Percentiles rank a stretch among this genome's conserved stretches.
These are phyloP conservation scores for Coemansia furcata DNA, from an alignment of 192 early-diverging fungal species.

Conservation along the genomic window DNA sequence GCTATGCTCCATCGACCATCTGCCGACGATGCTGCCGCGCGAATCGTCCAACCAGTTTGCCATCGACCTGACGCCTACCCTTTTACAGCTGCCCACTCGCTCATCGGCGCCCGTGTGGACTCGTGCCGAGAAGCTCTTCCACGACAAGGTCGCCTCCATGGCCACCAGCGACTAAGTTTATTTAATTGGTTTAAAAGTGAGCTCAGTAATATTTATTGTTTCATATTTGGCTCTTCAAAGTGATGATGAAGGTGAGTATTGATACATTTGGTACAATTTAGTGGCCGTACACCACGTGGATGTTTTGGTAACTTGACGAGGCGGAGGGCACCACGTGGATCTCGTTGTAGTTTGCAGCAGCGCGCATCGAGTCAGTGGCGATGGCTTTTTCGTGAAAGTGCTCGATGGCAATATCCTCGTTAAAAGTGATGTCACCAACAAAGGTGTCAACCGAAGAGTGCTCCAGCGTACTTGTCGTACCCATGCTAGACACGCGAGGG, in stretches of 20 bases:
- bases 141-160: constrained; percentile 71
- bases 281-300: constrained; percentile 40
- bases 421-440: constrained; percentile 38
- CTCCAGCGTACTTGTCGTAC: constrained; percentile 30
- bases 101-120: constrained; percentile 72
- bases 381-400: constrained; percentile 50
- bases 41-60: constrained; percentile 89
- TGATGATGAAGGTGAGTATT: not conserved
- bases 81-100: constrained; percentile 71
- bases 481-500: constrained; percentile 44
- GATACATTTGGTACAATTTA: constrained; percentile 7
- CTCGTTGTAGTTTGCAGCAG: constrained; percentile 42
- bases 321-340: constrained; percentile 43
- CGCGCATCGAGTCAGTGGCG: constrained; percentile 45
- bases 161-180: constrained; percentile 33
- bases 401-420: constrained; percentile 51
- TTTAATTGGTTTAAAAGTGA: not conserved
- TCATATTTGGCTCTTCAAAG: not conserved
- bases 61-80: constrained; percentile 78
- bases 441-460: constrained; percentile 33
- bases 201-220: not conserved
- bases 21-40: constrained; percentile 91
- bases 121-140: constrained; percentile 80
- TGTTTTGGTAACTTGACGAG: constrained; percentile 39
- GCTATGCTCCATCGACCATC: constrained; percentile 94